Conservation (phyloP, 106 monocot species). For the Platanthera zijinensis region DNA sequence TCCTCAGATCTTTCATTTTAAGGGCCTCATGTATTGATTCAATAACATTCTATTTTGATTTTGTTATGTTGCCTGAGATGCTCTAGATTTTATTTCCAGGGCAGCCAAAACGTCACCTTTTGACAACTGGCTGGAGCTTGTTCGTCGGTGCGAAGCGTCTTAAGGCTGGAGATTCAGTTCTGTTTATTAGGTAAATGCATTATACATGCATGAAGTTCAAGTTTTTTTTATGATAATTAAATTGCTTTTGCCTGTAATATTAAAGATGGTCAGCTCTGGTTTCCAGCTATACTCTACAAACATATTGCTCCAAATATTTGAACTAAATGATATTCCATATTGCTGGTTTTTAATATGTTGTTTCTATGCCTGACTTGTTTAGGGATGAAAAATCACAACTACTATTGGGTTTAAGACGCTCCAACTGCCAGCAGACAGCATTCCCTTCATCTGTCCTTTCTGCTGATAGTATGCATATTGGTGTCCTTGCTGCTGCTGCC, state of each 20-base stretch:
- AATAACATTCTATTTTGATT: neutral
- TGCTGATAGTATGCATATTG: slow-evolving; percentile 94
- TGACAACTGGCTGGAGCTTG: slow-evolving; percentile 96
- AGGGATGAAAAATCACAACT: slow-evolving; percentile 93
- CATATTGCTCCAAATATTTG: neutral
- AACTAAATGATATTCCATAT: neutral
- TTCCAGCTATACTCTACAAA: neutral
- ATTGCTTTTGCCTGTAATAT: neutral
- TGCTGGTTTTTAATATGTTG: neutral
- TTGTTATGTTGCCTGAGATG: neutral
- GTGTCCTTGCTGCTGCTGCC: slow-evolving; percentile 91
- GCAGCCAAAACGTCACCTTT: slow-evolving; percentile 89
- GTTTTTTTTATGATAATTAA: neutral
- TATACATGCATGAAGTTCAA: neutral
- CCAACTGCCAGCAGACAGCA: slow-evolving; percentile 53
- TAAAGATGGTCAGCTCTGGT: neutral
- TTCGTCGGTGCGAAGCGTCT: slow-evolving; percentile 88
- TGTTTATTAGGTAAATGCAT: slow-evolving; percentile 69
- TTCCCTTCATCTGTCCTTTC: slow-evolving; percentile 88
- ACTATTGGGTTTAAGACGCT: slow-evolving; percentile 76
- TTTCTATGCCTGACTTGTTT: neutral
- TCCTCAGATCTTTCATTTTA: neutral
- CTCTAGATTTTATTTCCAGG: slow-evolving; percentile 38
- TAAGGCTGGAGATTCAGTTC: slow-evolving; percentile 88
- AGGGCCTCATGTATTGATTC: neutral